Base-by-base conservation (phyloP, 352 stramenopile genomes). In the Labyrinthula sp. region DNA sequence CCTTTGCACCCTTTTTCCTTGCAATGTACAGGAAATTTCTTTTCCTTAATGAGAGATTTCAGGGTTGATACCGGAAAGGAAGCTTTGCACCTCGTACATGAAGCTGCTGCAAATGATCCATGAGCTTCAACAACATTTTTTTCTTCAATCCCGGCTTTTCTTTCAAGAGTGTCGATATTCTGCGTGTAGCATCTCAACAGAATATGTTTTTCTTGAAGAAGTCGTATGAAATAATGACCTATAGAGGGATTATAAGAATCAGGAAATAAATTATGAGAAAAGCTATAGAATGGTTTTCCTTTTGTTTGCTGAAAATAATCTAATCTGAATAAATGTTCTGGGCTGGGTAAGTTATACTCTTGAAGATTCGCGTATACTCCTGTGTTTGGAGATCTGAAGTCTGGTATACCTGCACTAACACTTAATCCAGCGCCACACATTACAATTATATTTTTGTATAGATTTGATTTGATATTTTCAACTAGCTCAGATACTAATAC, bases 301-400 rank as follows among this genome's bases (percentile, higher is more conserved):
- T 97, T 72, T 17, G n/a, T 52, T 17, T 92, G 63, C 8, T 64
- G 60, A 59, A 98, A 98, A 56, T 85, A 92, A 48, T 95, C 80
- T 15, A 94, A 80, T 63, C 95, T 81, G 67, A 99, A 99, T n/a
- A 97, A 61, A 37, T 82, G 82, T 64, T 99, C 85, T 0, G 87
- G 79, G 52, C 79, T 79, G 0, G 86, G 85, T 25, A 97, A 62
- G 33, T 87, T 61, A 52, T 66, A 68, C 30, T 59, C 43, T 41
- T 80, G 45, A 2, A 86, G 47, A 17, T 63, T 80, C 18, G 65
- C 49, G 52, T 89, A 89, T 6, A 91, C 45, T 5, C 78, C 78
- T 23, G 63, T 79, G 25, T 63, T 62, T 0, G 68, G 65, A n/a
- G 56, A 41, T 5, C 89, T 79, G 62, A 98, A 98, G 64, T 98